phyloP scores from a whole-genome alignment of 106 monocot species.

The Dendrobium nobile region DNA sequence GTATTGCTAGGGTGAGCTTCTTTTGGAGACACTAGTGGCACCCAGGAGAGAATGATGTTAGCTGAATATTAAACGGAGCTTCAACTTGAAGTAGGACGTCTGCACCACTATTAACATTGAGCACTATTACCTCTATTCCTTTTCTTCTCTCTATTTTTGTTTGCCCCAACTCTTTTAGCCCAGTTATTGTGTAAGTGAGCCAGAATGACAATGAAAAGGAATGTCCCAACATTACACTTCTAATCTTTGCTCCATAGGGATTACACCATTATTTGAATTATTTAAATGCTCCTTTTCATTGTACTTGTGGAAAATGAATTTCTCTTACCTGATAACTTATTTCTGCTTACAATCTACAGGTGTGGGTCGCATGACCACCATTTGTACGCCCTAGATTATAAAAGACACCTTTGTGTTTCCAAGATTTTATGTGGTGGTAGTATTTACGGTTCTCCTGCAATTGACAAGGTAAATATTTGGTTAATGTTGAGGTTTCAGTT shows the following conservation, averaged over 20 bases:
- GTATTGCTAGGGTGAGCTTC: background rate
- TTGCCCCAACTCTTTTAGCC: background rate
- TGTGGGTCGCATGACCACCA: conserved; percentile 87
- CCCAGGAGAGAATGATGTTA: background rate
- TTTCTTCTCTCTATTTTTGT: background rate
- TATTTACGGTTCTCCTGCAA: conserved; percentile 79
- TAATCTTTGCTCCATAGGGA: background rate
- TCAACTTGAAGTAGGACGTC: background rate
- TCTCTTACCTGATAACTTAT: background rate
- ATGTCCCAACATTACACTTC: background rate
- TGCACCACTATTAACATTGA: background rate
- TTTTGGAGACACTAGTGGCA: background rate
- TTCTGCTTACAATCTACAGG: conserved; percentile 36
- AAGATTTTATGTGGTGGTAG: conserved; percentile 80
- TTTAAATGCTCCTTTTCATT: background rate
- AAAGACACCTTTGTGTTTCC: conserved; percentile 42
- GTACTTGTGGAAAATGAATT: background rate
- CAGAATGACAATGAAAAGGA: background rate
- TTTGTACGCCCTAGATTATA: conserved; percentile 78
- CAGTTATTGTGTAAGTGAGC: background rate
- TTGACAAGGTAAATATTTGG: conserved; percentile 47
- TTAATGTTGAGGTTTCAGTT: background rate
- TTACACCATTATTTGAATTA: background rate
- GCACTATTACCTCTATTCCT: background rate
- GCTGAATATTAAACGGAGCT: background rate